A percentile compares a stretch with the other conserved stretches of the same genome.
These are phyloP conservation scores for Geopyxis carbonaria DNA, from an alignment of 495 filamentous ascomycete species.

Conservation along the genomic window DNA sequence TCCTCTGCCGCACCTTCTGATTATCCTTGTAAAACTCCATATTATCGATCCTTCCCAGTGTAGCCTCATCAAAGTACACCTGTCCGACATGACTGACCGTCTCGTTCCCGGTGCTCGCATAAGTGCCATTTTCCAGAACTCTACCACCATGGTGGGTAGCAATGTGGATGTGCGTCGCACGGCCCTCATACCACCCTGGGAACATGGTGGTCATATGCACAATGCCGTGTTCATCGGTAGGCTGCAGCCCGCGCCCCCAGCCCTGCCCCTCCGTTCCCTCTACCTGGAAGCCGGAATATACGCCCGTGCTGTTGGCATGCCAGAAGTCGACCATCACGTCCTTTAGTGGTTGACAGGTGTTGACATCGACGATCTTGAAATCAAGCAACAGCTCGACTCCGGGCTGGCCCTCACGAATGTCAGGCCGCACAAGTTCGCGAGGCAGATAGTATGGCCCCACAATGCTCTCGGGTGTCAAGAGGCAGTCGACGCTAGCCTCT, in stretches of 20 bases:
- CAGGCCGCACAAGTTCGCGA: slow-evolving; percentile 32
- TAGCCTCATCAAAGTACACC: slow-evolving; percentile 45
- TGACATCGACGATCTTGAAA: slow-evolving; percentile 20
- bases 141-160: slow-evolving; percentile 34
- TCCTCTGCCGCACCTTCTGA: not conserved
- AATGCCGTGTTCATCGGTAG: slow-evolving; percentile 38
- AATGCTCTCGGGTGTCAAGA: too few species aligned
- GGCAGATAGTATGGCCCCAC: too few species aligned
- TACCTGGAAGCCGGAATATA: slow-evolving; percentile 18
- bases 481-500: too few species aligned
- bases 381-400: slow-evolving; percentile 20
- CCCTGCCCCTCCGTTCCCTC: slow-evolving; percentile 31
- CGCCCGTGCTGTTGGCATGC: slow-evolving; percentile 21
- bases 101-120: slow-evolving; percentile 31
- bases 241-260: slow-evolving; percentile 36
- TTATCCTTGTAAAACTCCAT: not conserved
- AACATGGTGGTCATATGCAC: slow-evolving; percentile 40
- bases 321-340: slow-evolving; percentile 21
- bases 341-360: slow-evolving; percentile 18
- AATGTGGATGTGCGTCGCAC: slow-evolving; percentile 43
- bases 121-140: slow-evolving; percentile 30
- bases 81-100: slow-evolving; percentile 42
- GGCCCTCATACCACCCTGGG: slow-evolving; percentile 43
- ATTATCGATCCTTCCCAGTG: slow-evolving; percentile 36
- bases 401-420: slow-evolving; percentile 38